Percentiles rank a stretch among this genome's conserved stretches.
Evolutionary conservation across 2,329 filamentous ascomycete genomes (phyloP).

Genomic region (Tothia fuscella): DNA sequence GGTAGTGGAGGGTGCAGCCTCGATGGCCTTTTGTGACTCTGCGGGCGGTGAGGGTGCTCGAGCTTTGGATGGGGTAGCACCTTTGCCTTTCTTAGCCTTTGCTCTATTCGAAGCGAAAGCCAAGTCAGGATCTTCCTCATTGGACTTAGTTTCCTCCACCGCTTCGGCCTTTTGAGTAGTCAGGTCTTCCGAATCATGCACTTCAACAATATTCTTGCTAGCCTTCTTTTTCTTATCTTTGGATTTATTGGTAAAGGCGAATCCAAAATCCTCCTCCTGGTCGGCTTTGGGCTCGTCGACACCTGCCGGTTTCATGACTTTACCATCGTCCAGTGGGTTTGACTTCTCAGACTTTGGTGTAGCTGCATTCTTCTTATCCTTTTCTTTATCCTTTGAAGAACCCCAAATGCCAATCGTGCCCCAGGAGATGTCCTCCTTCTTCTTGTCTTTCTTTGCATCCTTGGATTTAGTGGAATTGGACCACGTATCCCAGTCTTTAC

Average conservation of each 20-base stretch:
- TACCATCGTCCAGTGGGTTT: constrained; percentile 17
- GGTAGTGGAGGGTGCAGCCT: constrained; percentile 1
- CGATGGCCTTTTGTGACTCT: constrained; percentile 5
- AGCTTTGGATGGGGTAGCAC: background rate
- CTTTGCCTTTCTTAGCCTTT: constrained; percentile 8
- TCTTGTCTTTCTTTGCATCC: constrained; percentile 9
- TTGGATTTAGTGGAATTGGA: constrained; percentile 15
- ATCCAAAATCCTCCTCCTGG: constrained; percentile 42
- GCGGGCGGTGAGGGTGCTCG: constrained; percentile 9
- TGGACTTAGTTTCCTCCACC: constrained; percentile 20
- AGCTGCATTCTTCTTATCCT: constrained; percentile 7
- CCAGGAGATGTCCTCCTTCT: constrained; percentile 15
- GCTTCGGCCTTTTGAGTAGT: constrained; percentile 32
- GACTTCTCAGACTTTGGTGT: constrained; percentile 13
- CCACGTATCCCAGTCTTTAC: constrained; percentile 20
- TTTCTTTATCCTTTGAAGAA: constrained; percentile 2
- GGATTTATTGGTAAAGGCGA: constrained; percentile 45
- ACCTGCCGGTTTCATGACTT: constrained; percentile 32
- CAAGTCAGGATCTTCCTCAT: constrained; percentile 9
- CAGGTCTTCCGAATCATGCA: constrained; percentile 27
- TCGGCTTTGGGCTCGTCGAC: constrained; percentile 39
- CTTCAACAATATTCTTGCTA: constrained; percentile 28
- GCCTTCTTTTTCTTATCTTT: constrained; percentile 35
- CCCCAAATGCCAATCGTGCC: constrained; percentile 2
- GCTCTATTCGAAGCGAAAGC: constrained; percentile 8